Conservation (phyloP, 306 rosid species). For the Vachellia collinsii region DNA sequence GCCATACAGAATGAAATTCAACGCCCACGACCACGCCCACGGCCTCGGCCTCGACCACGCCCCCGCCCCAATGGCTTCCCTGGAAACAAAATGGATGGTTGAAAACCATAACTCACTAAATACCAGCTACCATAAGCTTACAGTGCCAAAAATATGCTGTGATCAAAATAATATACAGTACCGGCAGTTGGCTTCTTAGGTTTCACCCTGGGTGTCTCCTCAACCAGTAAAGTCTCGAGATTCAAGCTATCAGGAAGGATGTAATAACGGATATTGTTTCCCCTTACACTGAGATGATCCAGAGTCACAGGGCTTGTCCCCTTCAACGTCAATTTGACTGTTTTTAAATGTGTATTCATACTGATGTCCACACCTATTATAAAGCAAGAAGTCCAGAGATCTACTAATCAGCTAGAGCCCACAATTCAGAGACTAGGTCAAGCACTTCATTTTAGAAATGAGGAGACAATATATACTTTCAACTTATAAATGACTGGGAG, state of each 20-base stretch:
- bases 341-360: conserved; percentile 68
- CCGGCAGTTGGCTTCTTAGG: conserved; percentile 25
- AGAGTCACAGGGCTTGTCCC: conserved; percentile 79
- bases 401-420: neutral
- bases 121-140: neutral
- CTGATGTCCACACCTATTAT: conserved; percentile 18
- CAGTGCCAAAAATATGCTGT: neutral
- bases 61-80: conserved; percentile 77
- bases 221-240: conserved; percentile 24
- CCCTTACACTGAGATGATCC: conserved; percentile 82
- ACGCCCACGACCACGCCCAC: conserved; percentile 74
- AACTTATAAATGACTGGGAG: neutral
- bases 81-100: conserved; percentile 34
- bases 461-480: neutral
- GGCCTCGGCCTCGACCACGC: conserved; percentile 70
- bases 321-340: conserved; percentile 68
- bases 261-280: conserved; percentile 42
- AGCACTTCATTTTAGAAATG: conserved; percentile 4
- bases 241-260: conserved; percentile 27
- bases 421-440: conserved; percentile 1
- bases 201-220: conserved; percentile 27
- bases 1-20: conserved; percentile 43
- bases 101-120: neutral
- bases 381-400: neutral
- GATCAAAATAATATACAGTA: conserved; percentile 5